Base-by-base conservation (phyloP, 768 basidiomycete species). In the Suillus clintonianus region DNA sequence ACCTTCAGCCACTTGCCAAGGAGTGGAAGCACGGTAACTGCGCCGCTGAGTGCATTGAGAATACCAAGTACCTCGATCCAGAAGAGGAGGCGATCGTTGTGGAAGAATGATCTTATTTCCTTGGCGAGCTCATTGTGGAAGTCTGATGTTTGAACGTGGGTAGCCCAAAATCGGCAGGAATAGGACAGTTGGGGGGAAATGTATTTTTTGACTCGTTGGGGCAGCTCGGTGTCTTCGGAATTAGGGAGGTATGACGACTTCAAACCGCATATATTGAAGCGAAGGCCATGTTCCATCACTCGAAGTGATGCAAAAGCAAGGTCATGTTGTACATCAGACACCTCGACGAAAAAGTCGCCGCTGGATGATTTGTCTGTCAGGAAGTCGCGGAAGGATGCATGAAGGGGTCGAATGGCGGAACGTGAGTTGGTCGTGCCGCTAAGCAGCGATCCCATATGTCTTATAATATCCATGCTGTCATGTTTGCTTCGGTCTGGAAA, bases 211-310 rank as follows among this genome's bases (percentile, higher is more conserved):
- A 65, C 13, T 11, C 61, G 58, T 36, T 41, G 50, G 14, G 6
- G 30, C 36, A 50, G 32, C 17, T 37, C 50, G 7, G 10, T 24
- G 14, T 77, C 60, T 22, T 77, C 70, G n/a, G 54, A 54, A 62
- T 80, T 77, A 9, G 43, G 64, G 10, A 69, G 27, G 57, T 74
- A 71, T 4, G 78, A 79, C 13, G 70, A 72, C 42, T 69, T 64
- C 14, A 80, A 57, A 6, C 72, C 42, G 64, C 73, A 76, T 22
- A 80, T 77, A 60, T 80, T 78, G 69, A 80, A 80, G 56, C 65
- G 64, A 13, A 80, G 70, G 9, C 63, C 59, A 30, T 59, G 42
- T 10, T 71, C 65, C 79, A 80, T 75, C 14, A 73, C 59, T 4
- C 57, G 53, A 10, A 80, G 59, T 10, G 67, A 74, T 11, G 67